Percentiles rank a stretch among this genome's conserved stretches.
Conservation (phyloP, 805 yeast genomes). For the Candida dajiaensis region DNA sequence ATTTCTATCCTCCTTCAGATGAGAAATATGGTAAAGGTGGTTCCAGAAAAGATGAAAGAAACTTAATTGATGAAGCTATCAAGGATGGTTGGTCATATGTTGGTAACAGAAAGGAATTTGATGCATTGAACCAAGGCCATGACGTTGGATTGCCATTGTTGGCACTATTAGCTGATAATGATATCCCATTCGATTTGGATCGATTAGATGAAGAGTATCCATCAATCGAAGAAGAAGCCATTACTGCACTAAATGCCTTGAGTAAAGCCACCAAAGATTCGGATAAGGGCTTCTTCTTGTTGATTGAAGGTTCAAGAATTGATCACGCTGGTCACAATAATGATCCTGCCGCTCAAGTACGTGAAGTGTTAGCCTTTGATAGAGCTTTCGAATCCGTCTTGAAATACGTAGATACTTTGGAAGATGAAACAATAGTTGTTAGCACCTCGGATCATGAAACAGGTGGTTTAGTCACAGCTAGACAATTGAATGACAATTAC, state of each 20-base stretch:
- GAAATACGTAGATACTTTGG: constrained; percentile 60
- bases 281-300: constrained; percentile 78
- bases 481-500: constrained; percentile 61
- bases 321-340: constrained; percentile 95
- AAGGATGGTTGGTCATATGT: constrained; percentile 59
- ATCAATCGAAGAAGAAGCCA: constrained; percentile 71
- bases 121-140: constrained; percentile 46
- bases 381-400: constrained; percentile 71
- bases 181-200: constrained; percentile 84
- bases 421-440: constrained; percentile 70
- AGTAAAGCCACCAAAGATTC: constrained; percentile 61
- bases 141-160: constrained; percentile 72
- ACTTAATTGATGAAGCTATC: constrained; percentile 61
- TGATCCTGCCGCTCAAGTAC: constrained; percentile 91
- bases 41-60: constrained; percentile 64
- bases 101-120: constrained; percentile 54
- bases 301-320: constrained; percentile 89
- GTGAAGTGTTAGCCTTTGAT: constrained; percentile 86
- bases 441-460: constrained; percentile 95
- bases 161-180: constrained; percentile 67
- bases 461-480: constrained; percentile 86
- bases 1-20: constrained; percentile 51
- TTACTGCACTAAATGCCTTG: constrained; percentile 67
- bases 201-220: constrained; percentile 59
- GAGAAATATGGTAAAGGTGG: constrained; percentile 32